A percentile compares a stretch with the other conserved stretches of the same genome.
phyloP scores from a whole-genome alignment of 192 early-diverging fungal genomes.

The Irineochytrium annulatum region DNA sequence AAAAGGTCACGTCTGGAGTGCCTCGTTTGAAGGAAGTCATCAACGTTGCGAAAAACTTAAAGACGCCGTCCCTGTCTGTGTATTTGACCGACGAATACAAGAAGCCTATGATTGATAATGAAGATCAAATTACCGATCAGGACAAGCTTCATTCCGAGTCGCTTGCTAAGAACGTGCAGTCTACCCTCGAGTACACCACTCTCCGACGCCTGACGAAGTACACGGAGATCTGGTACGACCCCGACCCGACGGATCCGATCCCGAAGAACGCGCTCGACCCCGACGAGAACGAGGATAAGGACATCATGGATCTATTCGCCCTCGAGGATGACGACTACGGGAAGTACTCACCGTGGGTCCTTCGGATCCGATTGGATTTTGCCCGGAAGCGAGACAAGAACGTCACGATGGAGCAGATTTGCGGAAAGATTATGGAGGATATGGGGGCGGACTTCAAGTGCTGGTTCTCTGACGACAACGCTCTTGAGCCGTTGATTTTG shows the following conservation, averaged over 20 bases:
- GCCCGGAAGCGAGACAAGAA: constrained; percentile 86
- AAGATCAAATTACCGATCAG: constrained; percentile 26
- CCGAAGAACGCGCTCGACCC: constrained; percentile 48
- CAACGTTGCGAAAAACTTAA: constrained; percentile 95
- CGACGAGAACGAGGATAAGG: constrained; percentile 79
- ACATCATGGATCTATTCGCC: constrained; percentile 83
- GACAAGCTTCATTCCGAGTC: not conserved
- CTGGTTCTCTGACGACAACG: constrained; percentile 90
- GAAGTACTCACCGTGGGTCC: constrained; percentile 54
- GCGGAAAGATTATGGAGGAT: constrained; percentile 70
- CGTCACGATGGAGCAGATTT: constrained; percentile 79
- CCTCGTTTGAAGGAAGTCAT: constrained; percentile 99
- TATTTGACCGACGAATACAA: constrained; percentile 66
- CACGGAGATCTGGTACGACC: constrained; percentile 97
- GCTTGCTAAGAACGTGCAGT: constrained; percentile 81
- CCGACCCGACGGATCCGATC: constrained; percentile 62
- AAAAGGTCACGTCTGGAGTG: constrained; percentile 96
- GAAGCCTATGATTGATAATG: constrained; percentile 64
- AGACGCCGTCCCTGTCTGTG: constrained; percentile 83
- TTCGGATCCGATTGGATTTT: constrained; percentile 50
- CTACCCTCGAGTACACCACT: constrained; percentile 87
- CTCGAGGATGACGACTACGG: constrained; percentile 67
- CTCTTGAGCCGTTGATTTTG: constrained; percentile 79
- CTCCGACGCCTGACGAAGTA: constrained; percentile 74
- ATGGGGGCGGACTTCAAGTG: constrained; percentile 70